phyloP scores from a whole-genome alignment of 225 moss, liverwort and hornwort genomes.

The Rhytidiadelphus loreus region DNA sequence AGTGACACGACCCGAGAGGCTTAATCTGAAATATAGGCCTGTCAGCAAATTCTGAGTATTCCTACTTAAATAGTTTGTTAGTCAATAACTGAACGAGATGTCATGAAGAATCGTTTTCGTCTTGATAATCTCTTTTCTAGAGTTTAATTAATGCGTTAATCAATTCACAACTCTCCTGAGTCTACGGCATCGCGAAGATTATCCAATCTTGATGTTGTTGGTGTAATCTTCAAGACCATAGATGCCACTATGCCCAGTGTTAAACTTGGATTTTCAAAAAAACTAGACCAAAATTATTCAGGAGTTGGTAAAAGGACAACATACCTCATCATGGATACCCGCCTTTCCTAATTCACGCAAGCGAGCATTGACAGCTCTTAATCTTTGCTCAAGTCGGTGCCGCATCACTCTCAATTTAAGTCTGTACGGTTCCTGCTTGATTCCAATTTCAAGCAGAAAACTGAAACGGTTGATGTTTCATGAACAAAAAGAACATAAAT shows the following conservation, averaged over 20 bases:
- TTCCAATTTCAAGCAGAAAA: not conserved
- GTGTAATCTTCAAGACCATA: not conserved
- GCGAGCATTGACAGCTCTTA: constrained; percentile 70
- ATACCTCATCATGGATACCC: constrained; percentile 72
- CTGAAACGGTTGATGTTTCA: not conserved
- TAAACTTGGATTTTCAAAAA: not conserved
- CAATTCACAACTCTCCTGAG: not conserved
- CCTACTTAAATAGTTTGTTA: not conserved
- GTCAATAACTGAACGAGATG: not conserved
- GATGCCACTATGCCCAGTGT: not conserved
- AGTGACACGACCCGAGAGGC: not conserved
- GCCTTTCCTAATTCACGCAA: constrained; percentile 67
- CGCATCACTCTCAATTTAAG: constrained; percentile 84
- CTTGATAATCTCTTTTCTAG: not conserved
- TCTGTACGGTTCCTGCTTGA: constrained; percentile 77
- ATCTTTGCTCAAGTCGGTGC: constrained; percentile 88
- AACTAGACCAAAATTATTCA: not conserved
- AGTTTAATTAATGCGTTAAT: not conserved
- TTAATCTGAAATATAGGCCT: not conserved
- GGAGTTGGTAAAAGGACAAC: not conserved
- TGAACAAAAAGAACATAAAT: not conserved
- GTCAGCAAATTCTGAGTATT: not conserved
- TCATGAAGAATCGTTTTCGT: not conserved
- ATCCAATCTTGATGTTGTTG: not conserved
- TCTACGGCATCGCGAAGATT: not conserved